Evolutionary conservation across 768 basidiomycete species (phyloP), one percentile per base, ranked within the genome.

Genomic region (Epithele typhae): DNA sequence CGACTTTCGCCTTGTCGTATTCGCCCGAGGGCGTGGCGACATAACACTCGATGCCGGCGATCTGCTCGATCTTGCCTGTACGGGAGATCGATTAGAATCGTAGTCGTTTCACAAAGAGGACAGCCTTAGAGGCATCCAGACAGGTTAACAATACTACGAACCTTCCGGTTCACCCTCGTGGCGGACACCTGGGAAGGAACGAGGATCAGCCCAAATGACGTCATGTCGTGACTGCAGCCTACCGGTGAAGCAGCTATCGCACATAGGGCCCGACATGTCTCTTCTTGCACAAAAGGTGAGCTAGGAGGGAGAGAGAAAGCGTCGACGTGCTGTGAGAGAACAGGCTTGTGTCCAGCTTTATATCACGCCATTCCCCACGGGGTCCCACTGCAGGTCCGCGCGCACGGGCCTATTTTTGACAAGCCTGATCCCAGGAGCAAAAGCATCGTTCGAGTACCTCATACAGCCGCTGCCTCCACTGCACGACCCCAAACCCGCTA

Each of bases 21-120:
- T 66, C 61, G 34, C 45, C 53, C 5, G 57, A 53, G 15, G 74
- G 73, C 1, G 70, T 70, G 14, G 66, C 64, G 36, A 73, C 66
- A 44, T 76, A 76, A 49, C 63, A 67, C 24, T 64, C 55, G 30
- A 71, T 55, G 7, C 71, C 73, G 6, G 59, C 66, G 38, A 74
- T 67, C 37, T 57, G 49, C 51, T 68, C 61, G 40, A 64, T 54
- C 48, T 62, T 63, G 51, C 71, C 72, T 70, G 42, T 25, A 42
- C 11, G 24, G n/a, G 17, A 32, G 10, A 30, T 30, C 27, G 21
- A 33, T 35, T 27, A 17, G 22, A 37, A 11, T 22, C 24, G 6
- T 14, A 25, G 15, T n/a, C 11, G 42, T 39, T 24, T 14, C 15
- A 1, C 25, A 9, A 34, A 7, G 3, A 19, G 21, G 19, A n/a